phyloP scores from a whole-genome alignment of 495 filamentous ascomycete genomes.

The Annulohypoxylon stygium region DNA sequence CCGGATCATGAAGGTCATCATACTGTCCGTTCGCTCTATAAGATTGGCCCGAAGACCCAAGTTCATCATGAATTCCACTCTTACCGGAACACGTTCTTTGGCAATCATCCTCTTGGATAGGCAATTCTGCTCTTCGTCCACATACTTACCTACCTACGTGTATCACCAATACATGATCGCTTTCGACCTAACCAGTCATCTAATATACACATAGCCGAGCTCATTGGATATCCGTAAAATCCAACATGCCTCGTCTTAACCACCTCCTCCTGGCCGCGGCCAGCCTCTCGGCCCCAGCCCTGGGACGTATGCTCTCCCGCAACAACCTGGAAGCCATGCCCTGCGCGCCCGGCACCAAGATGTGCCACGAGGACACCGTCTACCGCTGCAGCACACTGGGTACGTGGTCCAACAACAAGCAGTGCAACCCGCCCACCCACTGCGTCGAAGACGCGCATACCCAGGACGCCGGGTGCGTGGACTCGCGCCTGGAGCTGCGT shows the following conservation, averaged over 20 bases:
- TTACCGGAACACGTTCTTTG: background rate
- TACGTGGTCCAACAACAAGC: background rate
- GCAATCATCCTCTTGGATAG: background rate
- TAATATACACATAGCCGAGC: background rate
- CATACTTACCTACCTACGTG: slow-evolving; percentile 10
- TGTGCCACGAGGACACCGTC: slow-evolving; percentile 13
- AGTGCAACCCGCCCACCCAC: background rate
- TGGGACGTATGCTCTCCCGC: background rate
- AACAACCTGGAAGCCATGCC: background rate
- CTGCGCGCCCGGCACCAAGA: background rate
- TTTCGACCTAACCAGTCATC: background rate
- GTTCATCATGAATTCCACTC: background rate
- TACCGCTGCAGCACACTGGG: background rate
- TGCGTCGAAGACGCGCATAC: background rate
- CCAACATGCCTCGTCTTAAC: slow-evolving; percentile 11
- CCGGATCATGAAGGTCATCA: background rate
- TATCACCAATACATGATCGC: background rate
- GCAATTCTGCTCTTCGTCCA: slow-evolving; percentile 11
- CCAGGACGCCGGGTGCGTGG: background rate
- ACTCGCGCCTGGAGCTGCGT: background rate
- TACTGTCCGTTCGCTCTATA: background rate
- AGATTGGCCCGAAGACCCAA: slow-evolving; percentile 1
- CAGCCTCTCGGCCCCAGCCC: slow-evolving; percentile 6
- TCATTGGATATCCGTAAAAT: background rate
- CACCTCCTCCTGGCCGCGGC: slow-evolving; percentile 3